Percentiles rank a stretch among this genome's conserved stretches.
phyloP scores from a whole-genome alignment of 208 protist genomes.

The Naegleria fowleri region DNA sequence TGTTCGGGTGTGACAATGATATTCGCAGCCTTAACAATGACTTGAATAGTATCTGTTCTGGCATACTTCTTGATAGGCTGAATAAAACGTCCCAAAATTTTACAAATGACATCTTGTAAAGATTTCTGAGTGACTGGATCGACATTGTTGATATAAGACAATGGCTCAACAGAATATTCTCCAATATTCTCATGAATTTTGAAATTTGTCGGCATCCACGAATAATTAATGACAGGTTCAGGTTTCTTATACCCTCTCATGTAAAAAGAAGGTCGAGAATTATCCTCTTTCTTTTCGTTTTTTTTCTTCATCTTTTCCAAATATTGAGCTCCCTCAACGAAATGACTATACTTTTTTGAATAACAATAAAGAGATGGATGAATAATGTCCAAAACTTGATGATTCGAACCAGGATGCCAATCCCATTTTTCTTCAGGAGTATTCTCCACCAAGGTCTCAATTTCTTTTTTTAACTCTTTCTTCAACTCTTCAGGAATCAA shows the following conservation, averaged over 20 bases:
- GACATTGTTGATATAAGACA: constrained; percentile 52
- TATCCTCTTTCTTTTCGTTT: not conserved
- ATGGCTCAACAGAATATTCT: constrained; percentile 32
- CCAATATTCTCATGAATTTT: constrained; percentile 32
- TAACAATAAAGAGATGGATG: constrained; percentile 49
- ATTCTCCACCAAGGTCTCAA: not conserved
- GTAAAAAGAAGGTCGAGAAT: not conserved
- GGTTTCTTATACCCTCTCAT: not conserved
- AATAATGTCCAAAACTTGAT: constrained; percentile 46
- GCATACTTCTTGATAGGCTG: not conserved
- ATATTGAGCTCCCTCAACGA: not conserved
- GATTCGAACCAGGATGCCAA: constrained; percentile 15
- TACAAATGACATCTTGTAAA: not conserved
- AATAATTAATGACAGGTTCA: not conserved
- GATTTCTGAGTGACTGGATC: constrained; percentile 32
- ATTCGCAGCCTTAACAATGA: constrained; percentile 50
- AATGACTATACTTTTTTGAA: constrained; percentile 25
- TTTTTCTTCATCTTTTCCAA: not conserved
- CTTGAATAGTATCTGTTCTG: constrained; percentile 30
- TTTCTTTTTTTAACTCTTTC: not conserved
- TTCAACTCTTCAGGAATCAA: not conserved
- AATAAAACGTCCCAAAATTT: not conserved
- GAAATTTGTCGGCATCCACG: not conserved
- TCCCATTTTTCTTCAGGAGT: not conserved
- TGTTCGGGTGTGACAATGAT: constrained; percentile 37